Evolutionary conservation across 2,329 filamentous ascomycete species (phyloP).

Genomic region (Neonectria ditissima): DNA sequence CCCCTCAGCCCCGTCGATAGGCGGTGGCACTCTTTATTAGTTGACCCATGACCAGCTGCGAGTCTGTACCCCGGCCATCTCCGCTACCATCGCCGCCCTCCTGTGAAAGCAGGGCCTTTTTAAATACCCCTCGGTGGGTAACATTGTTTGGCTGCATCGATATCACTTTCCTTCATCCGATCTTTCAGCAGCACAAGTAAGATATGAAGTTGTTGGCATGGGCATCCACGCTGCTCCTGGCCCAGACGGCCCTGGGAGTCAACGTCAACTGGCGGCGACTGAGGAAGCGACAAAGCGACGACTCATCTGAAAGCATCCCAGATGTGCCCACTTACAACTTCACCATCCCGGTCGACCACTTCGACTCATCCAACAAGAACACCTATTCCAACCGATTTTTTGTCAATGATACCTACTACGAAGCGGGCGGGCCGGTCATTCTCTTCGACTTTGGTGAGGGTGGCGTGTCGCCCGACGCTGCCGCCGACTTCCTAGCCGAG

Average conservation of each 20-base stretch:
- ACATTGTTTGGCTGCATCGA: not conserved
- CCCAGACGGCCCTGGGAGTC: constrained; percentile 12
- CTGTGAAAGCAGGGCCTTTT: not conserved
- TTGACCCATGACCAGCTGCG: no score
- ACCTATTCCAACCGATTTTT: constrained; percentile 41
- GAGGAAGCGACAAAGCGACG: constrained; percentile 7
- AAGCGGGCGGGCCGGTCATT: constrained; percentile 39
- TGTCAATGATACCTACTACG: constrained; percentile 42
- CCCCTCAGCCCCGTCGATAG: not conserved
- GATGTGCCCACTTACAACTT: constrained; percentile 28
- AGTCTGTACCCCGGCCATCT: no score
- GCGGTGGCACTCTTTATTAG: not conserved
- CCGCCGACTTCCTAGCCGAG: constrained; percentile 29
- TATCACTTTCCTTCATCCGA: not conserved
- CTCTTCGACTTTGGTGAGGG: constrained; percentile 42
- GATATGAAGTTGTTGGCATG: constrained; percentile 14
- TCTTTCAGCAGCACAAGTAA: not conserved
- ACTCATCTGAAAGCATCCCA: not conserved
- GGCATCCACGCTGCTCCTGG: constrained; percentile 17
- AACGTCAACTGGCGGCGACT: constrained; percentile 15
- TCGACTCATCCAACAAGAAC: constrained; percentile 31
- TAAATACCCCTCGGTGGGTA: not conserved
- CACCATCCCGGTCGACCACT: constrained; percentile 38
- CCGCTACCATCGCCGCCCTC: not conserved
- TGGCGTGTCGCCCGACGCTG: constrained; percentile 15